A percentile compares a stretch with the other conserved stretches of the same genome.
phyloP scores from a whole-genome alignment of 208 protist genomes.

The Acanthamoeba sp. region DNA sequence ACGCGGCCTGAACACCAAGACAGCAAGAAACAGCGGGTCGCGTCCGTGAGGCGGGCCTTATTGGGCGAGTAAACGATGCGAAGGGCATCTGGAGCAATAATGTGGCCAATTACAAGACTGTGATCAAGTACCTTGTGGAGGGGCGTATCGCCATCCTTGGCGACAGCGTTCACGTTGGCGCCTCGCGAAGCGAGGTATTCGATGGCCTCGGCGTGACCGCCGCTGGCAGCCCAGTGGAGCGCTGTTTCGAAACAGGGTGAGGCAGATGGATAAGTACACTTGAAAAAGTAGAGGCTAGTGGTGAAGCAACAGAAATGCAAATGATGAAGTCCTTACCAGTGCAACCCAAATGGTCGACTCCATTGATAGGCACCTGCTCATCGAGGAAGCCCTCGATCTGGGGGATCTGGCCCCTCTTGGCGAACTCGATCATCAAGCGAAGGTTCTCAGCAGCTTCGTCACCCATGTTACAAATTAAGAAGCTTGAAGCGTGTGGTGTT shows the following conservation, averaged over 20 bases:
- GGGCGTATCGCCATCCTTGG: constrained; percentile 67
- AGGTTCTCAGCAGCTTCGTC: constrained; percentile 61
- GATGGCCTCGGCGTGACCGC: constrained; percentile 49
- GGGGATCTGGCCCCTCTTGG: constrained; percentile 41
- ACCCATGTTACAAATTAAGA: not conserved
- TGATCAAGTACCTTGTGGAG: constrained; percentile 40
- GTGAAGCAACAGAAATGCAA: not conserved
- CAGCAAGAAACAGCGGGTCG: not conserved
- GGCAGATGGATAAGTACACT: not conserved
- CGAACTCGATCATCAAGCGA: constrained; percentile 58
- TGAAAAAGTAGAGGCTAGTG: not conserved
- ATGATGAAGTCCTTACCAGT: constrained; percentile 11
- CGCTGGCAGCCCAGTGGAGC: constrained; percentile 70
- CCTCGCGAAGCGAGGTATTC: not conserved
- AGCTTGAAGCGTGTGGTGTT: not conserved
- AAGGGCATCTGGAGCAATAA: too few relatives aligned
- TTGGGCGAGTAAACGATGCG: too few relatives aligned
- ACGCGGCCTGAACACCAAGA: constrained; percentile 21
- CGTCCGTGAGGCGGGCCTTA: too few relatives aligned
- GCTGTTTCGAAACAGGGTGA: not conserved
- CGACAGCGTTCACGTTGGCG: constrained; percentile 36
- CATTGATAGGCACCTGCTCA: constrained; percentile 43
- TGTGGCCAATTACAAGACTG: not conserved
- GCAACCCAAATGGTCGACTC: constrained; percentile 54
- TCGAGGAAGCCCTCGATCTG: constrained; percentile 57